phyloP scores from a whole-genome alignment of 148 eudicot genomes.

The Pouteria glomerata region DNA sequence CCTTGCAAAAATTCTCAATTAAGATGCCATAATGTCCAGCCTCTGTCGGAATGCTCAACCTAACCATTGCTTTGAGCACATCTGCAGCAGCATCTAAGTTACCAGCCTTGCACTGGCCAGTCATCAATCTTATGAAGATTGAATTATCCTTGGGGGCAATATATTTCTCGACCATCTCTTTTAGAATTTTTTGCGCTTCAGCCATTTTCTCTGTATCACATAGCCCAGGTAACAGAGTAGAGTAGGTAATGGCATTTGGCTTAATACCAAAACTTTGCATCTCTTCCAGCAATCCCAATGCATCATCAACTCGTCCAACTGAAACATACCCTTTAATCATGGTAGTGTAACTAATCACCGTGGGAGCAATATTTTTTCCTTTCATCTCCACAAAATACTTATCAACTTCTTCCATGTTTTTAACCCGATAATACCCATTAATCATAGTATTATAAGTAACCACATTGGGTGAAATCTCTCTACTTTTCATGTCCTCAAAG shows the following conservation, averaged over 20 bases:
- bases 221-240: constrained; percentile 79
- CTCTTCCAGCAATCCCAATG: constrained; percentile 69
- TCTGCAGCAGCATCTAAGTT: constrained; percentile 78
- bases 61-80: constrained; percentile 74
- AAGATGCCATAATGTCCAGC: constrained; percentile 87
- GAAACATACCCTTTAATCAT: constrained; percentile 88
- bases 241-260: constrained; percentile 71
- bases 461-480: constrained; percentile 67
- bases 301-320: constrained; percentile 68
- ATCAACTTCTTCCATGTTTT: constrained; percentile 80
- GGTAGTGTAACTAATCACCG: constrained; percentile 70
- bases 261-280: constrained; percentile 63
- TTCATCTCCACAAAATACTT: constrained; percentile 85
- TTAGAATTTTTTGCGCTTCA: constrained; percentile 57
- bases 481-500: constrained; percentile 75
- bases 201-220: constrained; percentile 75
- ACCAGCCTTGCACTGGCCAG: constrained; percentile 68
- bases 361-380: constrained; percentile 68
- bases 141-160: constrained; percentile 63
- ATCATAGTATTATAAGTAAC: constrained; percentile 89
- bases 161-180: constrained; percentile 66
- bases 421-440: constrained; percentile 60
- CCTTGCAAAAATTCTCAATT: constrained; percentile 74
- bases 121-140: constrained; percentile 50
- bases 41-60: constrained; percentile 67